Evolutionary conservation across 306 rosid species (phyloP), one percentile per base, ranked within the genome.

Genomic region (Nissolia schottii): DNA sequence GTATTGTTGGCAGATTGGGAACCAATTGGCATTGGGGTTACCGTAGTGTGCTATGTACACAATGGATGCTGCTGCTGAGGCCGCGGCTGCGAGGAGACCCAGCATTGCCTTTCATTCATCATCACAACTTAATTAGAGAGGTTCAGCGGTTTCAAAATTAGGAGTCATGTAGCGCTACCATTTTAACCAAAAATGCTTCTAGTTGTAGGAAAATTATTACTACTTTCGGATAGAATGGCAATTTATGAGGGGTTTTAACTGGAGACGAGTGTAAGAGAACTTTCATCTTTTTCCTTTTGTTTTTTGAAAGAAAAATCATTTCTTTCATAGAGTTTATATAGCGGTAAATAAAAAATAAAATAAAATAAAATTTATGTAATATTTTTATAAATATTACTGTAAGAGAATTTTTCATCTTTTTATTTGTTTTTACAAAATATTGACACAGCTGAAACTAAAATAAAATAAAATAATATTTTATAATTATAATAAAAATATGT

Each of bases 1-100:
- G 80, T 64, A 86, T 70, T 84, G 91, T 58, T 50, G 86, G 71
- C 89, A 86, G 40, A 86, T 67, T 0, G 94, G 50, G 55, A 73
- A 62, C 91, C 91, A 86, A 45, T 86, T 88, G 54, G 83, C 77
- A 37, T 3, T 24, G 29, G 87, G 23, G 69, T 80, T 86, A 24
- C 91, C 94, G 4, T 86, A 4, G 38, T 88, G 87, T 57, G 90
- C 91, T 70, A 88, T 32, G 74, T 41, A 64, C 22, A 86, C 89
- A 51, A 82, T 82, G 0, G 85, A 60, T 59, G 87, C 19, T 57
- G 93, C 89, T 41, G 90, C 85, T 0, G 93, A 88, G 22, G 90
- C 89, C 35, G 78, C 87, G 0, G 82, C 80, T 41, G 83, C 65
- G 3, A 84, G 27, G 31, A 88, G 79, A 67, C 77, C 86, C 89